Percentiles rank a stretch among this genome's conserved stretches.
These are phyloP conservation scores for Drosera spatulata DNA, from an alignment of 179 eudicot species.

Conservation along the genomic window DNA sequence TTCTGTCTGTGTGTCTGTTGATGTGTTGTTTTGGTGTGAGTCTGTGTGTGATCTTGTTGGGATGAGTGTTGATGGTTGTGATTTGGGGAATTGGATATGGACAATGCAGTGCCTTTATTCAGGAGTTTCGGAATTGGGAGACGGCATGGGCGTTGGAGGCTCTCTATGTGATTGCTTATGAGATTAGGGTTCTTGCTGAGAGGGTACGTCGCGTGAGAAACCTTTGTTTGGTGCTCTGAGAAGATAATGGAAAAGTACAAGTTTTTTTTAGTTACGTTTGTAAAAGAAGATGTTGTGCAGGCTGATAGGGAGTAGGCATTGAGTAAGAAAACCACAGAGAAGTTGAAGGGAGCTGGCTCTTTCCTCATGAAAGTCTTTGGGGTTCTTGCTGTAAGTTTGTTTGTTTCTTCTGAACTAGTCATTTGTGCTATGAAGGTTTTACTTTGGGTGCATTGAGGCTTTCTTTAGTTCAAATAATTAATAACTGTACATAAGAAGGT, in stretches of 20 bases:
- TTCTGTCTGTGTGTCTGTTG: not conserved
- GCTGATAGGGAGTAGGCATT: conserved; percentile 93
- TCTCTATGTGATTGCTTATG: conserved; percentile 66
- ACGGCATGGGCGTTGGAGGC: conserved; percentile 95
- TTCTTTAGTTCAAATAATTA: too few species aligned
- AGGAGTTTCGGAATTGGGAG: conserved; percentile 97
- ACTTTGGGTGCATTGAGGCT: not conserved
- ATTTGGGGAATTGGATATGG: conserved; percentile 11
- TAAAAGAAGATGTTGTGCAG: conserved; percentile 21
- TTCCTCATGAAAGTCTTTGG: conserved; percentile 97
- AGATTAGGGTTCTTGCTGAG: conserved; percentile 91
- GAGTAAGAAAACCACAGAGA: conserved; percentile 75
- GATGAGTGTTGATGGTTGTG: not conserved
- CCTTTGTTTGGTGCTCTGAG: not conserved
- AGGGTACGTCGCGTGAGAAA: conserved; percentile 26
- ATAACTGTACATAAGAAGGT: too few species aligned
- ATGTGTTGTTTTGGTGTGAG: not conserved
- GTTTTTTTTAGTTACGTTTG: not conserved
- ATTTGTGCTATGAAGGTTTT: not conserved
- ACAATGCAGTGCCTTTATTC: conserved; percentile 64
- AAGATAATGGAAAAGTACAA: not conserved
- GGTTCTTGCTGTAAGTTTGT: conserved; percentile 69
- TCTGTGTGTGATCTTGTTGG: not conserved
- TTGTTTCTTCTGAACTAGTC: not conserved
- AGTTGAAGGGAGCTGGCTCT: conserved; percentile 95